A percentile compares a stretch with the other conserved stretches of the same genome.
Conservation (phyloP, 495 filamentous ascomycete genomes). For the Penicillium arizonense region DNA sequence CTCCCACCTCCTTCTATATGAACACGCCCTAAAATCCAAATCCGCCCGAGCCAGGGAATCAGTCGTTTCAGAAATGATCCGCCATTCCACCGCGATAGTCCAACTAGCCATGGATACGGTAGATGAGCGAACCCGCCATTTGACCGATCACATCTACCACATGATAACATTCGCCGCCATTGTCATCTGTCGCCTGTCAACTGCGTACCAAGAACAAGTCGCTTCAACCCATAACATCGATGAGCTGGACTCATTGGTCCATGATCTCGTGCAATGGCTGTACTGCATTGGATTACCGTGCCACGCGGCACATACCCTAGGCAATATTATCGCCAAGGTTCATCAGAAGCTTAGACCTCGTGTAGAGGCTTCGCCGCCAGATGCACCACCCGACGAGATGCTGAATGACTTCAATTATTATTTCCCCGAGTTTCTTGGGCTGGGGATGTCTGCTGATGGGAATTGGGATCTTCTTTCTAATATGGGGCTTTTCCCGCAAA, state of each 20-base stretch:
- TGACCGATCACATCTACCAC: constrained; percentile 50
- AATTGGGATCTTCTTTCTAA: constrained; percentile 27
- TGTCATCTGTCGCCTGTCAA: constrained; percentile 37
- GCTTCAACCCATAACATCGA: constrained; percentile 21
- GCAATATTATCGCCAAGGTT: constrained; percentile 33
- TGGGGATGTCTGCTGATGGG: constrained; percentile 23
- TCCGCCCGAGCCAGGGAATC: constrained; percentile 35
- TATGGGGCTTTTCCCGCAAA: constrained; percentile 23
- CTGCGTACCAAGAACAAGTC: constrained; percentile 35
- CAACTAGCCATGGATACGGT: constrained; percentile 47
- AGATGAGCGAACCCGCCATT: constrained; percentile 43
- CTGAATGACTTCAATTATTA: constrained; percentile 24
- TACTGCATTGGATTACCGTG: constrained; percentile 43
- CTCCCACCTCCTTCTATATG: constrained; percentile 41
- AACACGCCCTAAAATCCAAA: constrained; percentile 37
- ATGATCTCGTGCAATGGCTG: constrained; percentile 39
- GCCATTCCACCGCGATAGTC: constrained; percentile 39
- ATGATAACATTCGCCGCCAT: constrained; percentile 49
- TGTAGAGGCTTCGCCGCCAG: constrained; percentile 8
- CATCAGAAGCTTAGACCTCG: constrained; percentile 21
- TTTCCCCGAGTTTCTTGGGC: constrained; percentile 31
- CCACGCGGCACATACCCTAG: constrained; percentile 44
- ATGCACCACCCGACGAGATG: constrained; percentile 9
- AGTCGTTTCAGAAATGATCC: constrained; percentile 41
- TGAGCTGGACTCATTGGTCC: constrained; percentile 32